phyloP scores from a whole-genome alignment of 331 rosid genomes.

The Cydonia oblonga region DNA sequence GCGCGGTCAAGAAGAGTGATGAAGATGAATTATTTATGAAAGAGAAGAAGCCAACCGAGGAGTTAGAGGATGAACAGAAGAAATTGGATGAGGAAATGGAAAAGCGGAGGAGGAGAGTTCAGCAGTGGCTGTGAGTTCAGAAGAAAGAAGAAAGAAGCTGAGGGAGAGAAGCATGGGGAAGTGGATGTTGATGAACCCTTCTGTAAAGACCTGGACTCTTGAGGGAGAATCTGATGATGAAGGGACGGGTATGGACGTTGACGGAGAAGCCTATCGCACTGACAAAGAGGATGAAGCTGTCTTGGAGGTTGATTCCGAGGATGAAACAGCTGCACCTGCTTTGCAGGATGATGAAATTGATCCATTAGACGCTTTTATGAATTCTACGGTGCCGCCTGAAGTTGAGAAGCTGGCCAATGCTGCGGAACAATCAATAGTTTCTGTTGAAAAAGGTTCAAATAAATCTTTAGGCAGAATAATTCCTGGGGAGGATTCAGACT shows the following conservation, averaged over 20 bases:
- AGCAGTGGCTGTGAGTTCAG: conserved; percentile 83
- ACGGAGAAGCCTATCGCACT: neutral
- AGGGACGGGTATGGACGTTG: conserved; percentile 44
- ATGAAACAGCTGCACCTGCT: neutral
- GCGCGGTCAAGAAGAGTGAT: conserved; percentile 43
- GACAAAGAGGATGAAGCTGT: neutral
- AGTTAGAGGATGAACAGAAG: conserved; percentile 67
- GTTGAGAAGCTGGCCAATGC: conserved; percentile 54
- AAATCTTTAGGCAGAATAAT: conserved; percentile 78
- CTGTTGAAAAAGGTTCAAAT: conserved; percentile 34
- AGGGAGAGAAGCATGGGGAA: conserved; percentile 60
- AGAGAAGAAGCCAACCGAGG: conserved; percentile 33
- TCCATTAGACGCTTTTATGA: conserved; percentile 89
- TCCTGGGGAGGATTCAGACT: conserved; percentile 88
- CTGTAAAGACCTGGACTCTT: conserved; percentile 74
- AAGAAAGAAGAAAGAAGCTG: conserved; percentile 73
- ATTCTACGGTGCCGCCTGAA: conserved; percentile 67
- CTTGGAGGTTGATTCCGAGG: neutral
- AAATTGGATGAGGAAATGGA: conserved; percentile 89
- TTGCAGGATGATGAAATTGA: conserved; percentile 30
- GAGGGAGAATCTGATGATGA: conserved; percentile 94
- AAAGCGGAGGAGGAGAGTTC: conserved; percentile 88
- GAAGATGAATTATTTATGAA: conserved; percentile 38
- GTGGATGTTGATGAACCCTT: conserved; percentile 43
- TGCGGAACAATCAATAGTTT: conserved; percentile 15